Conservation (phyloP, 257 asterid genomes). For the Ligustrum vulgare region DNA sequence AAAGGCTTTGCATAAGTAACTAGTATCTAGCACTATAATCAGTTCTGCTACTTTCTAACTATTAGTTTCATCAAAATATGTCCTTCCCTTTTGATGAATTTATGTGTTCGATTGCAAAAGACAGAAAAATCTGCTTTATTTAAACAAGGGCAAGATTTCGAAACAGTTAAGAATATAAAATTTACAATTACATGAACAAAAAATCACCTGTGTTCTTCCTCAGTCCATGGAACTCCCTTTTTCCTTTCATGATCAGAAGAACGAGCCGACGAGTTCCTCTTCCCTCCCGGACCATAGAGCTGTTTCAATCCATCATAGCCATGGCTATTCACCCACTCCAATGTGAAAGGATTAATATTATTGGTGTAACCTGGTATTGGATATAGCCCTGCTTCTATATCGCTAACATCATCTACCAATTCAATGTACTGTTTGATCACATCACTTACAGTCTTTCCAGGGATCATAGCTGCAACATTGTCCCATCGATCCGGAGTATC, state of each 20-base stretch:
- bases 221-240: constrained; percentile 95
- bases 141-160: neutral
- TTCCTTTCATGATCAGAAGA: constrained; percentile 69
- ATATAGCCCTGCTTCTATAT: constrained; percentile 74
- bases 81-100: neutral
- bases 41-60: neutral
- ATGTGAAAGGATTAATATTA: constrained; percentile 12
- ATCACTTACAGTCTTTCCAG: constrained; percentile 68
- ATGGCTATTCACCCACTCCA: constrained; percentile 51
- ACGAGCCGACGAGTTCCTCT: constrained; percentile 42
- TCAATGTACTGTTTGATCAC: constrained; percentile 70
- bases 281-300: constrained; percentile 43
- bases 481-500: constrained; percentile 90
- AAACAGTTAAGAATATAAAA: neutral
- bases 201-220: constrained; percentile 83
- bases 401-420: constrained; percentile 63
- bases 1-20: neutral
- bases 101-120: neutral
- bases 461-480: constrained; percentile 79
- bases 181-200: neutral
- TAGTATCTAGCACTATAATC: neutral
- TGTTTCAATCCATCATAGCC: constrained; percentile 44
- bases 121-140: neutral
- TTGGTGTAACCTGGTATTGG: constrained; percentile 60
- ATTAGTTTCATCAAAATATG: neutral